Conservation (phyloP, 2,329 filamentous ascomycete species). For the Cryoendolithus antarcticus region DNA sequence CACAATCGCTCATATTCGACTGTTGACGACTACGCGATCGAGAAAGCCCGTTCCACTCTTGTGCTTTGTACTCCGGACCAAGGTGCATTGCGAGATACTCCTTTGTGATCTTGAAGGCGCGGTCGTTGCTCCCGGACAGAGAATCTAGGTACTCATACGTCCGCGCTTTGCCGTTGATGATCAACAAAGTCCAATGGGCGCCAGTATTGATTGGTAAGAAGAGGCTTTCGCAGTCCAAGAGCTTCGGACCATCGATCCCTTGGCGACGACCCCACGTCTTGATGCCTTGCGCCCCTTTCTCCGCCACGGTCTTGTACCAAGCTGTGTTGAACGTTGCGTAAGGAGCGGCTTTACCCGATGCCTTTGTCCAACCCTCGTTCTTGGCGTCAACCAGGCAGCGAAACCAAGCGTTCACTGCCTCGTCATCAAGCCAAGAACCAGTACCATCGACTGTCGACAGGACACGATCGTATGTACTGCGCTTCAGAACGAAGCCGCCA, state of each 20-base stretch:
- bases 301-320: slow-evolving; percentile 42
- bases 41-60: slow-evolving; percentile 47
- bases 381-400: slow-evolving; percentile 43
- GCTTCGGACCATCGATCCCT: slow-evolving; percentile 46
- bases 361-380: slow-evolving; percentile 29
- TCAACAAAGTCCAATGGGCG: slow-evolving; percentile 60
- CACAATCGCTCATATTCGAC: slow-evolving; percentile 60
- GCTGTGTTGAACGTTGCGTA: slow-evolving; percentile 54
- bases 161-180: slow-evolving; percentile 49
- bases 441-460: slow-evolving; percentile 1
- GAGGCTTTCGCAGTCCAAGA: slow-evolving; percentile 54
- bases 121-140: slow-evolving; percentile 34
- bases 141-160: slow-evolving; percentile 61
- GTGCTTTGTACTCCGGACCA: slow-evolving; percentile 39
- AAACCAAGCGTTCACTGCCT: slow-evolving; percentile 58
- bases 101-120: slow-evolving; percentile 19
- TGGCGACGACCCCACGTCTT: slow-evolving; percentile 46
- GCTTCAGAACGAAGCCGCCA: no score
- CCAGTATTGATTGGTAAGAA: slow-evolving; percentile 52
- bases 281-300: slow-evolving; percentile 33
- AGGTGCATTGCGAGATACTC: slow-evolving; percentile 49
- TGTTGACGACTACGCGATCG: slow-evolving; percentile 44
- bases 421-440: slow-evolving; percentile 59
- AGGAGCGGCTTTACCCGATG: slow-evolving; percentile 34
- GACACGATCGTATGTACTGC: slow-evolving; percentile 3